These are phyloP conservation scores for Populus tremula DNA, from an alignment of 345 rosid species.

Conservation along the genomic window DNA sequence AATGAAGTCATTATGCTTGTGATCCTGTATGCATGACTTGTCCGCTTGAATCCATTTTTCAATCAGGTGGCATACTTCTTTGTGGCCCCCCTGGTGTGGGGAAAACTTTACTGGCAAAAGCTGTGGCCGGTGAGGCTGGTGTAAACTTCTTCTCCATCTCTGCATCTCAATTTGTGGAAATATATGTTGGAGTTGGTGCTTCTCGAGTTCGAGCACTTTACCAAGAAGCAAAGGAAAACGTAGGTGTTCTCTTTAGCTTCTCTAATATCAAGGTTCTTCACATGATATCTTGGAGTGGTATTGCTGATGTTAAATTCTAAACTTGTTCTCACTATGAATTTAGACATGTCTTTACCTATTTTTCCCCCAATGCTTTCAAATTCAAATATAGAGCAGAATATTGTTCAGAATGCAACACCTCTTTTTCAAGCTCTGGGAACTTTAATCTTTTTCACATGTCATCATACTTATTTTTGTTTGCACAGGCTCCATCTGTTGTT, in stretches of 20 bases:
- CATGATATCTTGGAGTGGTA: neutral
- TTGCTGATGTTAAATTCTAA: neutral
- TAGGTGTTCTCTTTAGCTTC: slow-evolving; percentile 27
- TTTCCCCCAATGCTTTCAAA: neutral
- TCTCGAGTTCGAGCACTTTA: slow-evolving; percentile 92
- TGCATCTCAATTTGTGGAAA: slow-evolving; percentile 94
- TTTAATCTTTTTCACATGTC: slow-evolving; percentile 1
- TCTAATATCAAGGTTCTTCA: neutral
- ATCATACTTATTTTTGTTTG: slow-evolving; percentile 12
- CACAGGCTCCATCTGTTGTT: slow-evolving; percentile 85
- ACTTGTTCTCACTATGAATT: neutral
- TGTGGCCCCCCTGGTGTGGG: slow-evolving; percentile 98
- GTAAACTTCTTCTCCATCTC: slow-evolving; percentile 97
- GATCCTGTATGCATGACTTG: slow-evolving; percentile 4
- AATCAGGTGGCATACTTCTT: slow-evolving; percentile 86
- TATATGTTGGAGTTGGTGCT: slow-evolving; percentile 95
- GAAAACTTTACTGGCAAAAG: slow-evolving; percentile 87
- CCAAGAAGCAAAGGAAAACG: slow-evolving; percentile 88
- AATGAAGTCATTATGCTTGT: neutral
- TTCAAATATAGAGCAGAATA: neutral
- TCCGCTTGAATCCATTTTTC: slow-evolving; percentile 21
- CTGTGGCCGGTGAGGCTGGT: slow-evolving; percentile 98
- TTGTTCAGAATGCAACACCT: neutral
- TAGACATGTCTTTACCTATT: neutral
- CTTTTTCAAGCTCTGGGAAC: neutral